Base-by-base conservation (phyloP, 805 yeast genomes). In the Candida endomychidarum region DNA sequence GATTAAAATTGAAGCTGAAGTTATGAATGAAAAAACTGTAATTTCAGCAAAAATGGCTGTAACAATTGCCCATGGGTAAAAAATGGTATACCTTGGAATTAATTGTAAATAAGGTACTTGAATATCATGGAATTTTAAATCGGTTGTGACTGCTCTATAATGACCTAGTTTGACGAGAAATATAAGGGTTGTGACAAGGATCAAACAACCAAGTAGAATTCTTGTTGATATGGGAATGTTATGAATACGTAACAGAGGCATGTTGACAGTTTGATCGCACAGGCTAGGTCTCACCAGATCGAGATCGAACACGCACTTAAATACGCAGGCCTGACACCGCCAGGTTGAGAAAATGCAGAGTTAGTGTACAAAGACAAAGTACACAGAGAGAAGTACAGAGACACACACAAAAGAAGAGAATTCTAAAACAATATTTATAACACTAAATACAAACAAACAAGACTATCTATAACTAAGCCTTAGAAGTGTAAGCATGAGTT, bases 41-140 rank as follows among this genome's bases (percentile, higher is more conserved):
- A 72, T 70, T 52, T 83, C 89, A 2, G 83, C 77, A 54, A 82
- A 80, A n/a, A 83, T 75, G 0, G 86, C 72, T 2, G 82, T 71
- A 20, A 76, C 54, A 2, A 83, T 50, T 1, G 83, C 83, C 83
- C 86, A 79, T 4, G 89, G 89, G 46, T 78, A 67, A 39, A 61
- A 65, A 3, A 81, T 49, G 0, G 80, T 68, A 38, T 70, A 65
- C 18, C 70, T 60, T 9, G 91, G 90, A 5, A 84, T 75, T 58
- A 84, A 65, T 59, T 85, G 88, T 29, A 84, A 51, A 26, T 63
- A 63, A 1, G 86, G 88, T 5, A 80, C 73, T 14, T 67, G 56
- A 22, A 81, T 63, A 21, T 67, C 65, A 31, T 64, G 65, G 42
- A 70, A 65, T 15, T 30, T 30, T 31, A 52, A 19, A 25, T 43